Evolutionary conservation across 176 grass and related monocot species (phyloP).

Genomic region (Oryza australiensis): DNA sequence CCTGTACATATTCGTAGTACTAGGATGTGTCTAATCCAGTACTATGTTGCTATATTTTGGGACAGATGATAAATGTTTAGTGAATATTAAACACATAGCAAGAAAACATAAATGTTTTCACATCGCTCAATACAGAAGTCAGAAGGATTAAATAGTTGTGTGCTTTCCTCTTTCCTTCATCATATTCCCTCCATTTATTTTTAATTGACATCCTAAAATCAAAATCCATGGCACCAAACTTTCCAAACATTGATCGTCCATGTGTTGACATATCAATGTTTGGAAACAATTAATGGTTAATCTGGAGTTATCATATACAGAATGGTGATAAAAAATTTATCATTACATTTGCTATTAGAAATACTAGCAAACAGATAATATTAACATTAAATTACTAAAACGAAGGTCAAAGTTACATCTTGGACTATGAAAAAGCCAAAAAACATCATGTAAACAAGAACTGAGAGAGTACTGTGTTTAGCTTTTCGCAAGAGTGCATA

Average conservation of each 20-base stretch:
- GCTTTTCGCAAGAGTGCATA: neutral
- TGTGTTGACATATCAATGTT: too few species aligned
- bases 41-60: too few species aligned
- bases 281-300: too few species aligned
- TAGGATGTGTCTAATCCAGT: too few species aligned
- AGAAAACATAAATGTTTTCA: neutral
- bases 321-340: neutral
- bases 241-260: neutral
- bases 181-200: neutral
- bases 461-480: too few species aligned
- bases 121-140: neutral
- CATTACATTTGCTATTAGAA: neutral
- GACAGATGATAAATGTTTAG: neutral
- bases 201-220: neutral
- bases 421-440: too few species aligned
- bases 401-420: too few species aligned
- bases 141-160: neutral
- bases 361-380: neutral
- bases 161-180: slow-evolving; percentile 2
- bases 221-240: neutral
- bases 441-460: too few species aligned
- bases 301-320: too few species aligned
- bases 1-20: too few species aligned
- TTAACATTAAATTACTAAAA: too few species aligned
- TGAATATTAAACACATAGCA: neutral